Base-by-base conservation (phyloP, 257 asterid species). In the Nicotiana otophora region DNA sequence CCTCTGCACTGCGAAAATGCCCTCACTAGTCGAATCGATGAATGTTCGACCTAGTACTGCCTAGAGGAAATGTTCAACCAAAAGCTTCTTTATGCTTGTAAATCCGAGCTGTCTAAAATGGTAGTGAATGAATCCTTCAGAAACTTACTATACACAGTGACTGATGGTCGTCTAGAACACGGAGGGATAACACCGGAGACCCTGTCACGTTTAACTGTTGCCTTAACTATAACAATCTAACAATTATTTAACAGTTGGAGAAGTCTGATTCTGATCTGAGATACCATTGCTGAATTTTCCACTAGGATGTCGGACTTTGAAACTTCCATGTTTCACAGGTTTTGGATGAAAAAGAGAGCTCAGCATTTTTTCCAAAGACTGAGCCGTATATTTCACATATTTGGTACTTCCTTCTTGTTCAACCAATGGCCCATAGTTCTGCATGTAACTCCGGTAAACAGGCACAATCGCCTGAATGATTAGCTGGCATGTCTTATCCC, bases 381-480 rank as follows among this genome's bases (percentile, higher is more conserved):
- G 89, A 33, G 91, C 96, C 0, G 97, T 91, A 66, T 92, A 92
- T 77, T 92, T 95, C 1, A 90, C 92, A 60, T 94, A 92, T 84
- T 95, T 95, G 4, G 95, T 85, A 53, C 89, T 91, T 81, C 84
- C 86, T 6, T 92, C 98, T 74, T 95, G 97, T 77, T 95, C 99
- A 54, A 95, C 98, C 87, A 95, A 84, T 4, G 98, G 96, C 12
- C 98, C 97, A 30, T 95, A 95, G 78, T 95, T 94, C 85, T 94
- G 98, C 97, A 95, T 91, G 90, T 92, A 95, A 90, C 98, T 94
- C 5, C 97, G 93, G 30, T 92, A 95, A 61, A 95, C 97, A 17
- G 99, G 99, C 64, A 95, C 98, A 6, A 92, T 84, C 1, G 97
- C 91, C 86, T 95, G 97, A 48, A 91, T 89, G 67, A 92, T 88